Conservation (phyloP, 202 grass and related monocot species). For the Zoysia matrella region DNA sequence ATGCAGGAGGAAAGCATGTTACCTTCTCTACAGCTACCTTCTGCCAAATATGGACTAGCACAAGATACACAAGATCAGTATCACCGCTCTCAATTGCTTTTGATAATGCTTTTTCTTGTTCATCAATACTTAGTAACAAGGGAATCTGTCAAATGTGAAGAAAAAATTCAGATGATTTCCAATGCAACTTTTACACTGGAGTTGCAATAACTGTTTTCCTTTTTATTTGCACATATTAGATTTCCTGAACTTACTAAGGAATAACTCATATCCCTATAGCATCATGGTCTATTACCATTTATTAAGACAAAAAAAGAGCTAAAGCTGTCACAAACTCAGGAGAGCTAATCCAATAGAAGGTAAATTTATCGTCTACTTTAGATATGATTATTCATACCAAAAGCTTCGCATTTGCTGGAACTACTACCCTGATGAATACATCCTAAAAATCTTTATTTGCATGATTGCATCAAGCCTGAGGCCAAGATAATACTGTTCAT, state of each 20-base stretch:
- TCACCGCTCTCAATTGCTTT: slow-evolving; percentile 96
- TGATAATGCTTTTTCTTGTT: slow-evolving; percentile 87
- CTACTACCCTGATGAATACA: slow-evolving; percentile 8
- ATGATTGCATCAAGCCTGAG: slow-evolving; percentile 3
- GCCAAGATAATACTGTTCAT: neutral
- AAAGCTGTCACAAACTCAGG: slow-evolving; percentile 14
- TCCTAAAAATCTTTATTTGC: neutral
- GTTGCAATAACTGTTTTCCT: slow-evolving; percentile 2
- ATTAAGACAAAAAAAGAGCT: slow-evolving; percentile 17
- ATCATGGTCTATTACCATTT: slow-evolving; percentile 23
- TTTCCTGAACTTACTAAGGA: slow-evolving; percentile 17
- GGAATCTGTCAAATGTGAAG: slow-evolving; percentile 76
- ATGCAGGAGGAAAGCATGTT: slow-evolving; percentile 11
- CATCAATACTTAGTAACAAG: slow-evolving; percentile 90
- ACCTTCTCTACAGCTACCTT: slow-evolving; percentile 75
- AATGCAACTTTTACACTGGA: slow-evolving; percentile 6
- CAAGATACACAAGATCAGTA: slow-evolving; percentile 97
- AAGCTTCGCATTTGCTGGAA: slow-evolving; percentile 13
- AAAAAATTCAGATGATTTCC: slow-evolving; percentile 36
- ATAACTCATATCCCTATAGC: slow-evolving; percentile 23
- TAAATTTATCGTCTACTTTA: neutral
- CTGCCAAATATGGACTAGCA: slow-evolving; percentile 97
- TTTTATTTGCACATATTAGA: slow-evolving; percentile 2
- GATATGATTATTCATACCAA: neutral
- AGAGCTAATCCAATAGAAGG: slow-evolving; percentile 8